Conservation (phyloP, 495 filamentous ascomycete species). For the Rostrohypoxylon terebratum region DNA sequence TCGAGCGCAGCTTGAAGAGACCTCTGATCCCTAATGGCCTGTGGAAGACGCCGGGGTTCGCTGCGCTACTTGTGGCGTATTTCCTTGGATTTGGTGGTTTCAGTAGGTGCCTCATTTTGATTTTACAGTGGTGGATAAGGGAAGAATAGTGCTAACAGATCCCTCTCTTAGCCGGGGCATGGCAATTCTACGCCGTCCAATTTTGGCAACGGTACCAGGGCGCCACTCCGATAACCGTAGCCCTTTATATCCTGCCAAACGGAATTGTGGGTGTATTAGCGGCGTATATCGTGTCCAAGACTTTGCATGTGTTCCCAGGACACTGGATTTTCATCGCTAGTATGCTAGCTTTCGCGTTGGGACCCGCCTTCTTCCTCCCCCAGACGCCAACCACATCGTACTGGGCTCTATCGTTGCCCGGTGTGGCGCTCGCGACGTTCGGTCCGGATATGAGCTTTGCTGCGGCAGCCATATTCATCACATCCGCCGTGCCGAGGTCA, state of each 20-base stretch:
- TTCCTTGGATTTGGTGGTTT: slow-evolving; percentile 62
- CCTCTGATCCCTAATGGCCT: slow-evolving; percentile 64
- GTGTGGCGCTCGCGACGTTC: slow-evolving; percentile 63
- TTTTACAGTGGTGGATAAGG: background rate
- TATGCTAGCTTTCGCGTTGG: slow-evolving; percentile 60
- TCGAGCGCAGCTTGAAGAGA: slow-evolving; percentile 56
- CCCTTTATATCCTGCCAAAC: slow-evolving; percentile 60
- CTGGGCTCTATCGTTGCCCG: slow-evolving; percentile 68
- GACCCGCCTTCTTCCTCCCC: slow-evolving; percentile 58
- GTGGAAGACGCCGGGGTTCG: slow-evolving; percentile 58
- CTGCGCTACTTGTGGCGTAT: slow-evolving; percentile 61
- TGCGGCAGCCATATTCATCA: slow-evolving; percentile 68
- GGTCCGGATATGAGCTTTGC: slow-evolving; percentile 74
- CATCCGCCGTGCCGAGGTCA: slow-evolving; percentile 63
- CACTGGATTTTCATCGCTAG: slow-evolving; percentile 61
- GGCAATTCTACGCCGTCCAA: slow-evolving; percentile 66
- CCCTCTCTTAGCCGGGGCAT: slow-evolving; percentile 52
- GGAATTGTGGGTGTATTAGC: slow-evolving; percentile 58
- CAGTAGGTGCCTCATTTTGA: slow-evolving; percentile 28
- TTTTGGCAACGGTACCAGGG: slow-evolving; percentile 63
- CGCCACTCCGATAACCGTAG: slow-evolving; percentile 53
- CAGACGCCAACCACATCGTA: slow-evolving; percentile 61
- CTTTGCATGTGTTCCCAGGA: slow-evolving; percentile 59
- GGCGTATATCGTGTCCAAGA: slow-evolving; percentile 60
- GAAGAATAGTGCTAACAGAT: background rate